Percentiles rank a stretch among this genome's conserved stretches.
phyloP scores from a whole-genome alignment of 345 rosid species.

The Lagerstroemia speciosa region DNA sequence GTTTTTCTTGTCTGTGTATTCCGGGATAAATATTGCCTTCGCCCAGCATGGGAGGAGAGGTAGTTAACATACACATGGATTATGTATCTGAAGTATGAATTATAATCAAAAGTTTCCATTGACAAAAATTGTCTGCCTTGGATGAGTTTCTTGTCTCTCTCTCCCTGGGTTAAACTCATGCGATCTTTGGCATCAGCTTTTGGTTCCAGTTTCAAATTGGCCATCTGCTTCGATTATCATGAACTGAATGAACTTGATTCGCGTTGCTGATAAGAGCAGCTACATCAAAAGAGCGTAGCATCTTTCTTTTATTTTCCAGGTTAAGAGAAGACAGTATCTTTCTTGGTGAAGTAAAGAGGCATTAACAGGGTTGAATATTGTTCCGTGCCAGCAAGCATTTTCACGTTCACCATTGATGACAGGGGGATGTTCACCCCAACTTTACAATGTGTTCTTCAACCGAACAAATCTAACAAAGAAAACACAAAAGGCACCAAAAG shows the following conservation, averaged over 20 bases:
- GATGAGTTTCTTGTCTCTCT: neutral
- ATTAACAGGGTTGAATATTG: no score
- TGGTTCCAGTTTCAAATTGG: no score
- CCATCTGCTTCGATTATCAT: no score
- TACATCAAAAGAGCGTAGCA: no score
- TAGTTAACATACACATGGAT: conserved; percentile 7
- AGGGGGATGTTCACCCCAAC: neutral
- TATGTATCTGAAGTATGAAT: neutral
- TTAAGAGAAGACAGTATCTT: no score
- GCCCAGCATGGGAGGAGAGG: conserved; percentile 17
- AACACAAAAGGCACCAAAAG: neutral
- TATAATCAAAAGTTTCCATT: neutral
- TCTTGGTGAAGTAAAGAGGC: no score
- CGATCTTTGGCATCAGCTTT: no score
- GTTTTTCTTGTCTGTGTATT: conserved; percentile 25
- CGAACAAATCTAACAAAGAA: neutral
- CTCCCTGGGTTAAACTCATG: no score
- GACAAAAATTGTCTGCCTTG: neutral
- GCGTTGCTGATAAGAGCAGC: no score
- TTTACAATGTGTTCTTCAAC: neutral
- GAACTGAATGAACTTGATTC: no score
- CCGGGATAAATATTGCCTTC: conserved; percentile 6
- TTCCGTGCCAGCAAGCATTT: neutral
- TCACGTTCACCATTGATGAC: neutral
- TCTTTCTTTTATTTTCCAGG: no score